Evolutionary conservation across 768 basidiomycete genomes (phyloP).

Genomic region (Coprinopsis sp.): DNA sequence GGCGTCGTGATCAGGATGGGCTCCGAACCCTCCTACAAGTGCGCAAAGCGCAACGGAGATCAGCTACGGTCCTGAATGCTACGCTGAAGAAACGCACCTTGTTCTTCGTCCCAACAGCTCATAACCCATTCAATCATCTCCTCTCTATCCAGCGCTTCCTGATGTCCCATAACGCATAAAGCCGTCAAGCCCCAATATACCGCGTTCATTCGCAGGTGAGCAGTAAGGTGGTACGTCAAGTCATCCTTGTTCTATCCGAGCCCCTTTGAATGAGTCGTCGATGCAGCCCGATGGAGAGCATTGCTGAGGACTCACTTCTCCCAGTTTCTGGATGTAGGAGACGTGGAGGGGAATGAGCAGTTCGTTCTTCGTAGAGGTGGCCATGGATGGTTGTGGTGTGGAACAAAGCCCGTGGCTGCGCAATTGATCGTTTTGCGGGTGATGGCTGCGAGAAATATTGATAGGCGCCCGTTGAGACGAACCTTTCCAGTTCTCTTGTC

Average conservation of each 20-base stretch:
- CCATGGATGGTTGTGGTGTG: not conserved
- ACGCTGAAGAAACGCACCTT: slow-evolving; percentile 41
- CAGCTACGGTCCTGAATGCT: not conserved
- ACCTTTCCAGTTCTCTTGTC: no score
- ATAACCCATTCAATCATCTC: slow-evolving; percentile 88
- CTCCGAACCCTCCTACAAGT: slow-evolving; percentile 77
- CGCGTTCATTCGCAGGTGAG: slow-evolving; percentile 93
- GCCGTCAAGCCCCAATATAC: slow-evolving; percentile 96
- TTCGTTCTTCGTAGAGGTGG: slow-evolving; percentile 10
- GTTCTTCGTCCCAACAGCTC: slow-evolving; percentile 93
- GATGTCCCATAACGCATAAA: slow-evolving; percentile 70
- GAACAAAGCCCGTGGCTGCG: not conserved
- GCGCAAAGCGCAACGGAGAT: not conserved
- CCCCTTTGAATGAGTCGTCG: not conserved
- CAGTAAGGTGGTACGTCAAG: slow-evolving; percentile 82
- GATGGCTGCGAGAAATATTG: no score
- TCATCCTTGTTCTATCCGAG: slow-evolving; percentile 69
- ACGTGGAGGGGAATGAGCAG: slow-evolving; percentile 60
- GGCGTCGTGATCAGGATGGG: slow-evolving; percentile 90
- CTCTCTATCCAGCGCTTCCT: slow-evolving; percentile 74
- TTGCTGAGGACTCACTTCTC: slow-evolving; percentile 45
- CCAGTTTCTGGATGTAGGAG: slow-evolving; percentile 70
- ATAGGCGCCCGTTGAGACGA: no score
- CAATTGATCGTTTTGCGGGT: no score
- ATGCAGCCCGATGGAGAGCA: no score